Evolutionary conservation across 495 filamentous ascomycete species (phyloP).

Genomic region (Aspergillus wentii): DNA sequence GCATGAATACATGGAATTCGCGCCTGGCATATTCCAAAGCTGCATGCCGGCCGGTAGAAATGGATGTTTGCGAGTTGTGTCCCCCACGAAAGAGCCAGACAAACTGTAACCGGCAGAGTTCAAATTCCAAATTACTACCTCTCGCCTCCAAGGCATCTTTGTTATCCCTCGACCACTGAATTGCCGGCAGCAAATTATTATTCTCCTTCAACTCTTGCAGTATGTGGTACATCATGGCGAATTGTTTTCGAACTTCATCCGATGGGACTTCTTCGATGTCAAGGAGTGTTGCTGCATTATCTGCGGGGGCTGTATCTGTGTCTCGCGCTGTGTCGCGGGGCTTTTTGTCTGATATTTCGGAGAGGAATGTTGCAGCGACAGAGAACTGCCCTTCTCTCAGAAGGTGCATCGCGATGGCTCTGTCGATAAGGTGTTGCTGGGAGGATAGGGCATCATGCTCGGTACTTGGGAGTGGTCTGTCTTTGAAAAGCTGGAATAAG

Average conservation of each 20-base stretch:
- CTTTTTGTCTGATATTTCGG: constrained; percentile 48
- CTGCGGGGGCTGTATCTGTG: constrained; percentile 6
- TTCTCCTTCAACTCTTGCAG: constrained; percentile 66
- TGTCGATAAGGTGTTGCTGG: constrained; percentile 73
- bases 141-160: constrained; percentile 66
- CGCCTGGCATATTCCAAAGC: constrained; percentile 70
- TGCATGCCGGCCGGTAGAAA: constrained; percentile 36
- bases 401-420: constrained; percentile 94
- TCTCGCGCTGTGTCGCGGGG: constrained; percentile 7
- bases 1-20: constrained; percentile 62
- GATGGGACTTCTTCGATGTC: constrained; percentile 58
- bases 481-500: constrained; percentile 63
- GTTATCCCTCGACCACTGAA: constrained; percentile 75
- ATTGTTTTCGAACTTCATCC: constrained; percentile 66
- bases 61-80: constrained; percentile 16
- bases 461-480: constrained; percentile 65
- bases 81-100: constrained; percentile 69
- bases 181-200: constrained; percentile 73
- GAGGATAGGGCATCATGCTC: constrained; percentile 79
- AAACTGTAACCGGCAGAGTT: constrained; percentile 81
- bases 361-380: constrained; percentile 77
- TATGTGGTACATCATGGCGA: constrained; percentile 86
- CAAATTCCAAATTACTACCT: constrained; percentile 92
- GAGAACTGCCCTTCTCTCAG: constrained; percentile 89
- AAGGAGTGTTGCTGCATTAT: constrained; percentile 19